phyloP scores from a whole-genome alignment of 1,139 yeast genomes.

The Spencermartinsiella ligniputridi region DNA sequence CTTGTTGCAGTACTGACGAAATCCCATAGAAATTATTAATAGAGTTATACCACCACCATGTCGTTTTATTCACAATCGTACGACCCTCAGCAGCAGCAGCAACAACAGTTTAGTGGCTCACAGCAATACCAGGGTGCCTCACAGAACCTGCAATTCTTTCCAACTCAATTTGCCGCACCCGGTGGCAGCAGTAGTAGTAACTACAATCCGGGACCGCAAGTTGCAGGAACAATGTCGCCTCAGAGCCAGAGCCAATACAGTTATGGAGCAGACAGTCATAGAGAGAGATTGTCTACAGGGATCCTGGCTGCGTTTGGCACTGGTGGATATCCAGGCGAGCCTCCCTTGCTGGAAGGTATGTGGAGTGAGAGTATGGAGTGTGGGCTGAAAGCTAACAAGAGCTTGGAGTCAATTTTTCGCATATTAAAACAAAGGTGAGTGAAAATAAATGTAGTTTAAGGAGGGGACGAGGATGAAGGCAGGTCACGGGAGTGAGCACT shows the following conservation, averaged over 20 bases:
- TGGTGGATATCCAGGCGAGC: slow-evolving; percentile 90
- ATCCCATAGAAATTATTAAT: too few relatives aligned
- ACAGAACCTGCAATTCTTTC: slow-evolving; percentile 32
- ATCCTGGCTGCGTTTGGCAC: slow-evolving; percentile 90
- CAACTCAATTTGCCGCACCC: slow-evolving; percentile 28
- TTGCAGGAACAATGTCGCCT: slow-evolving; percentile 21
- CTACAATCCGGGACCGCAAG: slow-evolving; percentile 15
- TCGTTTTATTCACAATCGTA: slow-evolving; percentile 17
- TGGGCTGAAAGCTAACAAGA: slow-evolving; percentile 38
- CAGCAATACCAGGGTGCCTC: slow-evolving; percentile 13
- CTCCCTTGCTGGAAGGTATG: slow-evolving; percentile 67
- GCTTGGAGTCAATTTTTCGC: slow-evolving; percentile 86
- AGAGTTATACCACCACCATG: too few relatives aligned
- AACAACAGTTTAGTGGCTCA: too few relatives aligned
- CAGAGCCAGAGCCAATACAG: slow-evolving; percentile 14
- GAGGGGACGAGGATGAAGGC: too few relatives aligned
- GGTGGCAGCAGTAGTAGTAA: slow-evolving; percentile 6
- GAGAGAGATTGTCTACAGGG: slow-evolving; percentile 59
- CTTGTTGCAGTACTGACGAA: too few relatives aligned
- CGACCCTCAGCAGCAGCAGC: slow-evolving; percentile 12
- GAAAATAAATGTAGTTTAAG: too few relatives aligned
- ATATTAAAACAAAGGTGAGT: slow-evolving; percentile 60
- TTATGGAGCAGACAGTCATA: slow-evolving; percentile 34
- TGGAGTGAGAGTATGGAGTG: neutral
- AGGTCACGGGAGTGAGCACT: too few relatives aligned